These are phyloP conservation scores for Sclerotinia borealis DNA, from an alignment of 2,329 filamentous ascomycete genomes.

Conservation along the genomic window DNA sequence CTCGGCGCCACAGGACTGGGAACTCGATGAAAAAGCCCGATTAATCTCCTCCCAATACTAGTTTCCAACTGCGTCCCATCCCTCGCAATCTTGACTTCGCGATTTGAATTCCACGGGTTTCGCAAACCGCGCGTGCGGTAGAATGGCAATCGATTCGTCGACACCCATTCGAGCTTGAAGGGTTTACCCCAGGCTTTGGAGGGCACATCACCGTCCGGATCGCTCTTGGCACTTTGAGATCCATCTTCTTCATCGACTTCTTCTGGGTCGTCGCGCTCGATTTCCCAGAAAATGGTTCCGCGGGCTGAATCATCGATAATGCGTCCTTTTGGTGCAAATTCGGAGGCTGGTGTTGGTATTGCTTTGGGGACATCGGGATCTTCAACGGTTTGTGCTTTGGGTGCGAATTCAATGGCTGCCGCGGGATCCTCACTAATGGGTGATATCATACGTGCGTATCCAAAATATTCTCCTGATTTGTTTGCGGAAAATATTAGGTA, in stretches of 20 bases:
- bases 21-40: slow-evolving; percentile 69
- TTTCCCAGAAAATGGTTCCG: slow-evolving; percentile 98
- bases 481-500: slow-evolving; percentile 95
- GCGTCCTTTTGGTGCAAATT: slow-evolving; percentile 70
- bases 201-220: slow-evolving; percentile 34
- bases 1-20: slow-evolving; percentile 26
- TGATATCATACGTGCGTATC: slow-evolving; percentile 86
- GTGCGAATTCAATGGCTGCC: slow-evolving; percentile 63
- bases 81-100: slow-evolving; percentile 92
- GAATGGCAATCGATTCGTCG: slow-evolving; percentile 76
- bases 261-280: slow-evolving; percentile 53
- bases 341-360: slow-evolving; percentile 72
- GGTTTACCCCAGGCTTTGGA: slow-evolving; percentile 73
- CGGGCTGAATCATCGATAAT: slow-evolving; percentile 90
- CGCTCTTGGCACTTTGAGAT: slow-evolving; percentile 35
- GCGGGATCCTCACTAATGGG: slow-evolving; percentile 72
- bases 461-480: slow-evolving; percentile 95
- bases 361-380: slow-evolving; percentile 68
- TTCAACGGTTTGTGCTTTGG: slow-evolving; percentile 52
- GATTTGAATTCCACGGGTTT: slow-evolving; percentile 92
- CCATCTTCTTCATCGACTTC: slow-evolving; percentile 39
- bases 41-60: slow-evolving; percentile 65
- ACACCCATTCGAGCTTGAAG: slow-evolving; percentile 87
- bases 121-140: slow-evolving; percentile 80
- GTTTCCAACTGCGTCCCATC: slow-evolving; percentile 93